A percentile compares a stretch with the other conserved stretches of the same genome.
These are phyloP conservation scores for Penicillium canariense DNA, from an alignment of 495 filamentous ascomycete species.

Conservation along the genomic window DNA sequence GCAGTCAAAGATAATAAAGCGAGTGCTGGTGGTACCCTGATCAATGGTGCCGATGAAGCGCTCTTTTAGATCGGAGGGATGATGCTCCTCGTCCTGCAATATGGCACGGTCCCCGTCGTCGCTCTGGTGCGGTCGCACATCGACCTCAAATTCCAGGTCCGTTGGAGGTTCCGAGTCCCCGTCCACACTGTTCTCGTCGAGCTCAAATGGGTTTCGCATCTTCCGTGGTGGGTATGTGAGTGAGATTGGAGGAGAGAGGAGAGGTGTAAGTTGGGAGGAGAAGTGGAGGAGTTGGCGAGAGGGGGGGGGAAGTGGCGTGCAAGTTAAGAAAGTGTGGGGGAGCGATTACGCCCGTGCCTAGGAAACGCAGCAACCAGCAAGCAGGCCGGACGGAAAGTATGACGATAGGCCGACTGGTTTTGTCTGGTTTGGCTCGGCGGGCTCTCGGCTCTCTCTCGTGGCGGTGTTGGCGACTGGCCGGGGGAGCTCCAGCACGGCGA, in stretches of 20 bases:
- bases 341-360: too few relatives aligned
- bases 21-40: constrained; percentile 88
- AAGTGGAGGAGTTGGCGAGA: neutral
- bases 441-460: too few relatives aligned
- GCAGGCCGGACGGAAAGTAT: constrained; percentile 1
- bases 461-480: too few relatives aligned
- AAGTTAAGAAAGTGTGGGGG: constrained; percentile 1
- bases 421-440: neutral
- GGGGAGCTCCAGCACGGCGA: too few relatives aligned
- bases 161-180: constrained; percentile 33
- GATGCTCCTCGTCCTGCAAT: constrained; percentile 38
- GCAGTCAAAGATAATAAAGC: constrained; percentile 88
- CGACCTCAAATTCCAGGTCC: constrained; percentile 27
- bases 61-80: constrained; percentile 36
- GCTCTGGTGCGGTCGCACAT: constrained; percentile 27
- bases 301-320: neutral
- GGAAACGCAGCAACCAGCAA: too few relatives aligned
- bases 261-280: neutral
- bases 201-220: constrained; percentile 45
- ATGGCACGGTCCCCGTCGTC: constrained; percentile 44
- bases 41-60: constrained; percentile 76
- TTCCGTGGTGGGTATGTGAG: constrained; percentile 6
- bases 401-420: constrained; percentile 2
- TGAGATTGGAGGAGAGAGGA: neutral
- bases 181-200: constrained; percentile 36